These are phyloP conservation scores for Ophiostoma australiae DNA, from an alignment of 2,329 filamentous ascomycete genomes.

Conservation along the genomic window DNA sequence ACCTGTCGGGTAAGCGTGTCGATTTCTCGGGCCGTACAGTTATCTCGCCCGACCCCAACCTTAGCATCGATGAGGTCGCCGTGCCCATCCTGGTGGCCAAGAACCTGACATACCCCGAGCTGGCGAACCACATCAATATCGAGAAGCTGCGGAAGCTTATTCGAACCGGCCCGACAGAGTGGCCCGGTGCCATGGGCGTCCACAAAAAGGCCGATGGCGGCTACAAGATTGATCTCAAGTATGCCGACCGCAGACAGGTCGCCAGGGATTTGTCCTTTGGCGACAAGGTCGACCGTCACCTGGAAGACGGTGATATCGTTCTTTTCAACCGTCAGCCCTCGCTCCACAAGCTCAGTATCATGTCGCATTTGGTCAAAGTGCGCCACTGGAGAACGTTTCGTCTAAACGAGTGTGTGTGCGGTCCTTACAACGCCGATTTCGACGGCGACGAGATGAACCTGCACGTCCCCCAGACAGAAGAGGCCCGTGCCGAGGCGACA, in stretches of 20 bases:
- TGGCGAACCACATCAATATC: conserved; percentile 78
- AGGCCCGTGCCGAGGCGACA: conserved; percentile 90
- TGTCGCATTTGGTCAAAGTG: conserved; percentile 89
- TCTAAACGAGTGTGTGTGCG: conserved; percentile 96
- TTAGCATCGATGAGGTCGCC: conserved; percentile 89
- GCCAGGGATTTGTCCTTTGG: conserved; percentile 73
- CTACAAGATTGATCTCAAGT: conserved; percentile 71
- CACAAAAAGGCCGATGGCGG: conserved; percentile 57
- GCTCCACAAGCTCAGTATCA: conserved; percentile 96
- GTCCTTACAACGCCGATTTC: conserved; percentile 97
- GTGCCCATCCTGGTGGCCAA: conserved; percentile 89
- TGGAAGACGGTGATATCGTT: conserved; percentile 92
- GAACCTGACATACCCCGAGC: conserved; percentile 92
- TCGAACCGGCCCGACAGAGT: conserved; percentile 67
- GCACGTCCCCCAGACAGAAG: conserved; percentile 95
- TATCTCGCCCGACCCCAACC: conserved; percentile 93
- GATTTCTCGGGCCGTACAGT: conserved; percentile 97
- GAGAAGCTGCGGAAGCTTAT: conserved; percentile 73
- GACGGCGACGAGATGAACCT: conserved; percentile 99
- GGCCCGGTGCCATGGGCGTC: conserved; percentile 66
- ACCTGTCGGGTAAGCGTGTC: conserved; percentile 94
- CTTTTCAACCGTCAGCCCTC: conserved; percentile 98
- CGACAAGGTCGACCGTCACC: conserved; percentile 87
- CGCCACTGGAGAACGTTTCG: conserved; percentile 94
- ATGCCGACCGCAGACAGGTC: conserved; percentile 64